Evolutionary conservation across 352 stramenopile species (phyloP).

Genomic region (Globisporangium cederbergense): DNA sequence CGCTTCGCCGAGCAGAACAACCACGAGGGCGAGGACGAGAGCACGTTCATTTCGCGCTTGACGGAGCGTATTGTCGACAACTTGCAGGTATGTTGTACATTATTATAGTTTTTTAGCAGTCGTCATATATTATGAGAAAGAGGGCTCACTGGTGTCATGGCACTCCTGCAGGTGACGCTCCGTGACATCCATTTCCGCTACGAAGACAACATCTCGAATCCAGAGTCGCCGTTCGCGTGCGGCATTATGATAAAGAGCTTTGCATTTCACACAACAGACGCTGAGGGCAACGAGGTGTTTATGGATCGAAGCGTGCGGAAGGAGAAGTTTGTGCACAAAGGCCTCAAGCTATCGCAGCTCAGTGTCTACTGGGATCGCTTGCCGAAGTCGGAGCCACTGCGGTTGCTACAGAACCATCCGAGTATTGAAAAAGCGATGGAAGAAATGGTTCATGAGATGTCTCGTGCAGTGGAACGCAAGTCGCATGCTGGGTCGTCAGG

Average conservation of each 20-base stretch:
- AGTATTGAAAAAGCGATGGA: constrained; percentile 41
- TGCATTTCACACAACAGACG: constrained; percentile 70
- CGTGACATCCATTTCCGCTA: constrained; percentile 71
- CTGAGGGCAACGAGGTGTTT: constrained; percentile 60
- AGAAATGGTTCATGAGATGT: constrained; percentile 44
- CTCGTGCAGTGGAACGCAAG: constrained; percentile 10
- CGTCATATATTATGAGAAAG: neutral
- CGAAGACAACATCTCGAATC: constrained; percentile 68
- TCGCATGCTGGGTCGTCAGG: neutral
- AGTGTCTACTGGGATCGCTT: constrained; percentile 74
- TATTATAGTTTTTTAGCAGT: neutral
- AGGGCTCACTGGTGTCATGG: neutral
- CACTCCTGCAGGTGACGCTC: constrained; percentile 42
- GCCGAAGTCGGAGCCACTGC: constrained; percentile 9
- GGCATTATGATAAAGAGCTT: constrained; percentile 68
- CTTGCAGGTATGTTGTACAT: constrained; percentile 29
- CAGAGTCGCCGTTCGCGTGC: constrained; percentile 59
- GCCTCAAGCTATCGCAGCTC: constrained; percentile 42
- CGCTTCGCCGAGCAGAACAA: constrained; percentile 49
- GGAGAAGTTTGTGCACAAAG: constrained; percentile 59
- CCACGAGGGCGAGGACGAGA: constrained; percentile 52
- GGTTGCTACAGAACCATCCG: constrained; percentile 33
- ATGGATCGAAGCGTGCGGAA: constrained; percentile 46
- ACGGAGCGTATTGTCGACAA: constrained; percentile 79
- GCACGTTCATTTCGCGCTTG: constrained; percentile 75